These are phyloP conservation scores for Malania oleifera DNA, from an alignment of 164 flowering plant species.

Conservation along the genomic window DNA sequence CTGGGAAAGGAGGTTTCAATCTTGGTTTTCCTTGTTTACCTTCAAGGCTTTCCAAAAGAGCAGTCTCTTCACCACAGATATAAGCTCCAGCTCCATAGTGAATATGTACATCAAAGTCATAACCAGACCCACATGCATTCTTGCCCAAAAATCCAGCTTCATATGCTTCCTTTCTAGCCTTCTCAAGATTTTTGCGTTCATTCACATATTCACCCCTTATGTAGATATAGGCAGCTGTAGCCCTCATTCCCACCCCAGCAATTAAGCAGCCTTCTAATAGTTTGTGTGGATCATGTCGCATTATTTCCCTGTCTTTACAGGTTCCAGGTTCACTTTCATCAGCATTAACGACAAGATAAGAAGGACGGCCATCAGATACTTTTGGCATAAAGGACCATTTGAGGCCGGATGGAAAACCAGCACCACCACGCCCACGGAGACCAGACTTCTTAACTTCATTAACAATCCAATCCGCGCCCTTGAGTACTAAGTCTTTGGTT, in stretches of 20 bases:
- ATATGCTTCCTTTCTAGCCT: conserved; percentile 82
- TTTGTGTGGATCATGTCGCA: conserved; percentile 98
- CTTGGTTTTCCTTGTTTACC: conserved; percentile 98
- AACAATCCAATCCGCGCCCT: conserved; percentile 97
- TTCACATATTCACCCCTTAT: conserved; percentile 96
- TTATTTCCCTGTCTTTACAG: conserved; percentile 91
- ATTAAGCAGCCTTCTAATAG: conserved; percentile 87
- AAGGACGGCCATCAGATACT: conserved; percentile 93
- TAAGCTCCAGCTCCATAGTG: conserved; percentile 98
- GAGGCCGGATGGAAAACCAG: conserved; percentile 97
- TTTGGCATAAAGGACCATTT: conserved; percentile 99
- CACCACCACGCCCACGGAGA: conserved; percentile 98
- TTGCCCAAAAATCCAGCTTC: conserved; percentile 82
- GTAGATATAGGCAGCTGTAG: conserved; percentile 85
- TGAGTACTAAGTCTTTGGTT: conserved; percentile 85
- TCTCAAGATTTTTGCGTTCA: conserved; percentile 74
- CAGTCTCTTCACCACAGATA: conserved; percentile 99
- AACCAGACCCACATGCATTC: conserved; percentile 97
- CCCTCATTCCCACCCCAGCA: conserved; percentile 97
- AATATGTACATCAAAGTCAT: conserved; percentile 92
- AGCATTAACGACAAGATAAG: conserved; percentile 95
- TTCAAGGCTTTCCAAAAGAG: conserved; percentile 91
- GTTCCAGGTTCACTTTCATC: conserved; percentile 99
- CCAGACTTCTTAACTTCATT: conserved; percentile 95
- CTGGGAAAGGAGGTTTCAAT: conserved; percentile 99